phyloP scores from a whole-genome alignment of 345 rosid species.

The Pseudoturritis turrita region DNA sequence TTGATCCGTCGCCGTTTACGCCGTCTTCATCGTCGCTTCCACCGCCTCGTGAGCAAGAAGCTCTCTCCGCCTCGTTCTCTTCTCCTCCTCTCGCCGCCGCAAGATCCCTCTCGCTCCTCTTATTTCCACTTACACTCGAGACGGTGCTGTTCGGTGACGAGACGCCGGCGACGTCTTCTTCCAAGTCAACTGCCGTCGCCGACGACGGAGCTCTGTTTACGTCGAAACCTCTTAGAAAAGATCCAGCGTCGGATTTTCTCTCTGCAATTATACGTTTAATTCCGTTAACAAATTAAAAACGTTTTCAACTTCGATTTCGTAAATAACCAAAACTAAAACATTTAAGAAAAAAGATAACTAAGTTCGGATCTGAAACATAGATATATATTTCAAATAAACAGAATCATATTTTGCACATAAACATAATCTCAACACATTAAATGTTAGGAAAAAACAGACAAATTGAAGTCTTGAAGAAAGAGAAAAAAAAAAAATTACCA shows the following conservation, averaged over 20 bases:
- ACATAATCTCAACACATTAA: background rate
- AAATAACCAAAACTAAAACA: background rate
- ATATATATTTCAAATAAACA: background rate
- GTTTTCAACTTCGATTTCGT: background rate
- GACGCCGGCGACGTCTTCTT: slow-evolving; percentile 50
- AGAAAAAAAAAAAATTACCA: slow-evolving; percentile 25
- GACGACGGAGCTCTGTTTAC: slow-evolving; percentile 43
- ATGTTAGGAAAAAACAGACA: background rate
- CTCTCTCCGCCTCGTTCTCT: slow-evolving; percentile 58
- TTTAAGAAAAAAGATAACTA: background rate
- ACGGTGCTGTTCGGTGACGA: slow-evolving; percentile 87
- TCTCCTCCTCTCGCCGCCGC: slow-evolving; percentile 25
- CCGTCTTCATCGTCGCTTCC: slow-evolving; percentile 76
- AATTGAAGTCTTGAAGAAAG: background rate
- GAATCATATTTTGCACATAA: background rate
- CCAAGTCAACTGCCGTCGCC: slow-evolving; percentile 18
- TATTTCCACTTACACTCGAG: slow-evolving; percentile 70
- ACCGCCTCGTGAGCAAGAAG: slow-evolving; percentile 51
- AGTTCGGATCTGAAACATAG: slow-evolving; percentile 6
- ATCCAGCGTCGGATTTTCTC: slow-evolving; percentile 36
- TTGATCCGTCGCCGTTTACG: slow-evolving; percentile 54
- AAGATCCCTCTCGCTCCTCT: slow-evolving; percentile 67
- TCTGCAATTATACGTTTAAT: slow-evolving; percentile 30
- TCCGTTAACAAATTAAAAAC: background rate
- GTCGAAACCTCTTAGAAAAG: slow-evolving; percentile 49